Evolutionary conservation across 768 basidiomycete species (phyloP).

Genomic region (Xerocomellus chrysenteron): DNA sequence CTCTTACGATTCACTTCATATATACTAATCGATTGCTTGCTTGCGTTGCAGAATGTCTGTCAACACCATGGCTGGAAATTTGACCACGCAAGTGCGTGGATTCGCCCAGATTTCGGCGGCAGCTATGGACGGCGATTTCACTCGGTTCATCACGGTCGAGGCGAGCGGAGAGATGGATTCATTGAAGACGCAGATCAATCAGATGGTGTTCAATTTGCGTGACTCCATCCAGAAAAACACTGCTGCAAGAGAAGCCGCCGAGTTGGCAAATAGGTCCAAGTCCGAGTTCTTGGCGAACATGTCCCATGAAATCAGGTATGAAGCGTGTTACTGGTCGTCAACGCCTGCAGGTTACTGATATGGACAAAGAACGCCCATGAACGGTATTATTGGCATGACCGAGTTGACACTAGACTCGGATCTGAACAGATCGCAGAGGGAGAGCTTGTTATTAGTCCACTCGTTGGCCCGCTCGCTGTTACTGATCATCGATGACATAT

Average conservation of each 20-base stretch:
- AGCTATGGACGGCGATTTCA: conserved; percentile 98
- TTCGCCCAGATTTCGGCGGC: conserved; percentile 99
- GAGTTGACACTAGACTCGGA: conserved; percentile 96
- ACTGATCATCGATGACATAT: conserved; percentile 97
- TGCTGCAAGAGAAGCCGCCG: conserved; percentile 93
- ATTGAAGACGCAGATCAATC: conserved; percentile 97
- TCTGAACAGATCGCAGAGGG: conserved; percentile 89
- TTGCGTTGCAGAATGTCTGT: conserved; percentile 70
- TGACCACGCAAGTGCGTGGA: conserved; percentile 98
- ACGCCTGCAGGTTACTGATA: conserved; percentile 9
- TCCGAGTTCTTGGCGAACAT: conserved; percentile 99
- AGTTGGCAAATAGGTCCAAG: conserved; percentile 96
- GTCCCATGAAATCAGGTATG: conserved; percentile 92
- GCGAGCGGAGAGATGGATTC: conserved; percentile 99
- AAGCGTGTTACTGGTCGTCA: conserved; percentile 10
- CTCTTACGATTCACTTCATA: background rate
- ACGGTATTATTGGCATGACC: conserved; percentile 99
- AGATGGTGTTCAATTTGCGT: conserved; percentile 97
- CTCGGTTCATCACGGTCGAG: conserved; percentile 98
- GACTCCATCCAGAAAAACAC: conserved; percentile 99
- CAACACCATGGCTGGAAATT: conserved; percentile 95
- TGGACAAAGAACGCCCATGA: conserved; percentile 90
- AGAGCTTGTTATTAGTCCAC: conserved; percentile 94
- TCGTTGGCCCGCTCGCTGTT: conserved; percentile 89
- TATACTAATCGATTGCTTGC: background rate